phyloP scores from a whole-genome alignment of 2,329 filamentous ascomycete species.

The Diplodia seriata region DNA sequence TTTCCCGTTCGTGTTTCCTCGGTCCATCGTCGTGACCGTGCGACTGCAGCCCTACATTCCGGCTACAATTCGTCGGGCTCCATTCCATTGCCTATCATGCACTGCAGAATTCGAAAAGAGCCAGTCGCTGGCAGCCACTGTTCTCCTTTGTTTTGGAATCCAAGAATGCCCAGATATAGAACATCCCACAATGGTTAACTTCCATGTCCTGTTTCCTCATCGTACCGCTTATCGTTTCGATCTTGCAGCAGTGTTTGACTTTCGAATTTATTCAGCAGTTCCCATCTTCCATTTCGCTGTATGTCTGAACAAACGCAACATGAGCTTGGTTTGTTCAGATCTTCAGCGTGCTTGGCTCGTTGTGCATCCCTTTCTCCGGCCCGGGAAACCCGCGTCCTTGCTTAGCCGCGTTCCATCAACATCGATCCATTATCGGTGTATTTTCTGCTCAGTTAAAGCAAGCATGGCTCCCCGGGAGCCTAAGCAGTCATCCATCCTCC shows the following conservation, averaged over 20 bases:
- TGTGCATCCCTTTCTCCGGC: too few relatives aligned
- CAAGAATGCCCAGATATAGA: constrained; percentile 3
- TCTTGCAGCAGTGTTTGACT: not conserved
- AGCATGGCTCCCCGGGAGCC: not conserved
- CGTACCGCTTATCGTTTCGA: not conserved
- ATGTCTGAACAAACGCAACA: not conserved
- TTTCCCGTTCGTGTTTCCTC: not conserved
- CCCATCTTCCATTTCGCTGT: not conserved
- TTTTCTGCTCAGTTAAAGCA: constrained; percentile 5
- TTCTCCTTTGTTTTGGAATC: not conserved
- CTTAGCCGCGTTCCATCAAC: constrained; percentile 26
- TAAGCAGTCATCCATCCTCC: not conserved
- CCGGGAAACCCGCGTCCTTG: constrained; percentile 7
- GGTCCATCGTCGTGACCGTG: not conserved
- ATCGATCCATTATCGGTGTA: not conserved
- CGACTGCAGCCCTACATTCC: not conserved
- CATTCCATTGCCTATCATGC: constrained; percentile 13
- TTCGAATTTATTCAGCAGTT: not conserved
- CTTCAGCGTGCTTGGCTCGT: too few relatives aligned
- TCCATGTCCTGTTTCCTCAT: not conserved
- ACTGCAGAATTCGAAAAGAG: not conserved
- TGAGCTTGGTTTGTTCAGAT: not conserved
- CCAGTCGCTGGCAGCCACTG: not conserved
- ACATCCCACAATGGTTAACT: too few relatives aligned
- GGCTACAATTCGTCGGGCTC: not conserved